phyloP scores from a whole-genome alignment of 768 basidiomycete genomes.

The Mycena floridula region DNA sequence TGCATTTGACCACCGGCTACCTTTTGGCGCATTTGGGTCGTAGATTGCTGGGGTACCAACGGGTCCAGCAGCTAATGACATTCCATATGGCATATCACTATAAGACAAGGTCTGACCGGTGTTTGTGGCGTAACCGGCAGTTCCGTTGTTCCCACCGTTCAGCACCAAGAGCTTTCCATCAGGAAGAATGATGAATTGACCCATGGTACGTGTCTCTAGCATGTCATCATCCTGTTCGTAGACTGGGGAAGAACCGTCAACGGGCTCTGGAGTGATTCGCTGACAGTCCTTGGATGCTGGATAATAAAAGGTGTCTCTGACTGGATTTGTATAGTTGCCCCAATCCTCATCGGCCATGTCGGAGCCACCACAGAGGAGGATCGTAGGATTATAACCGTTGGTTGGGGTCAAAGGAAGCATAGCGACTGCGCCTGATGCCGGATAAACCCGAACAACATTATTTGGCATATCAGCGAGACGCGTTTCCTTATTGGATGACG shows the following conservation, averaged over 20 bases:
- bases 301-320: no score
- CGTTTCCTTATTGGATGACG: slow-evolving; percentile 48
- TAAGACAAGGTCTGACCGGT: slow-evolving; percentile 41
- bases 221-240: slow-evolving; percentile 75
- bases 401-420: slow-evolving; percentile 89
- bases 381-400: slow-evolving; percentile 80
- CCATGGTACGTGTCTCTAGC: slow-evolving; percentile 79
- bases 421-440: slow-evolving; percentile 80
- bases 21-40: slow-evolving; percentile 65
- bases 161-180: slow-evolving; percentile 73
- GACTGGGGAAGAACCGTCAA: slow-evolving; percentile 53
- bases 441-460: slow-evolving; percentile 76
- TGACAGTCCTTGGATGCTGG: slow-evolving; percentile 73
- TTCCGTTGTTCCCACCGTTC: slow-evolving; percentile 82
- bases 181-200: slow-evolving; percentile 82
- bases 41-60: slow-evolving; percentile 76
- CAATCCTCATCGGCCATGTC: slow-evolving; percentile 68
- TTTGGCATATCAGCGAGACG: slow-evolving; percentile 69
- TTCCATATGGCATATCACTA: slow-evolving; percentile 58
- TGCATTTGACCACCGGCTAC: slow-evolving; percentile 67
- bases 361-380: slow-evolving; percentile 89
- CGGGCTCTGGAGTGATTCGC: slow-evolving; percentile 81
- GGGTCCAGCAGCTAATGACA: slow-evolving; percentile 77
- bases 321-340: slow-evolving; percentile 73
- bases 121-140: slow-evolving; percentile 74